Evolutionary conservation across 2,329 filamentous ascomycete species (phyloP), one percentile per base, ranked within the genome.

Genomic region (Cladosporium cucumerinum): DNA sequence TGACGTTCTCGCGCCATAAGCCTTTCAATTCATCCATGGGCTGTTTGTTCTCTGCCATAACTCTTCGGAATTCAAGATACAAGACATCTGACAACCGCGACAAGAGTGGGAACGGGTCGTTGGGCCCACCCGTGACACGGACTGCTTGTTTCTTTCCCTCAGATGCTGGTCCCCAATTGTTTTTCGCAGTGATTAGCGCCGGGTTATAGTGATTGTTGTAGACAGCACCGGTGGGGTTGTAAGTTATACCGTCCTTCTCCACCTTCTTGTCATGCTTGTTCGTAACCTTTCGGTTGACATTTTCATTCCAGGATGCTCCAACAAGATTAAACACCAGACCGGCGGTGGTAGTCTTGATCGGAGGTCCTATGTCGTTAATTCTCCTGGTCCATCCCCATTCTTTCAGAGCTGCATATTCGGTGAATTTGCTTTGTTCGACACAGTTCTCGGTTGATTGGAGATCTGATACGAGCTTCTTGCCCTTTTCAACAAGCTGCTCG

Each of bases 31-130:
- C 26, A 16, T 43, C 26, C 36, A 54, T 61, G 21, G 39, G 61
- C 26, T 61, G 57, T 8, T 61, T 52, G 16, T 43, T 48, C 23
- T 65, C 28, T 23, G 36, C 43, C 30, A 62, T 62, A 16, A 67
- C 16, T 39, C 65, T 48, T 26, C 59, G 64, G 12, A 54, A 67
- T 23, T 66, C 54, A n/a, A 70, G 61, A n/a, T 61, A 70, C 12
- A 57, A 51, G 39, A 68, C 54, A 52, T 70, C 68, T 3, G 66
- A 68, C 55, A 54, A 66, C 12, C 57, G 65, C 14, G 57, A 49
- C 16, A 68, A 23, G 2, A 43, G 46, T 11, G 66, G 49, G 30
- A 39, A 67, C 16, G 62, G 55, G 26, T 54, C 51, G 14, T 64
- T 64, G 12, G 54, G 32, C 5, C 30, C 63, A n/a, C 63, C 65